Conservation (phyloP, 441 rosid species). For the Arabidopsis hybrid region DNA sequence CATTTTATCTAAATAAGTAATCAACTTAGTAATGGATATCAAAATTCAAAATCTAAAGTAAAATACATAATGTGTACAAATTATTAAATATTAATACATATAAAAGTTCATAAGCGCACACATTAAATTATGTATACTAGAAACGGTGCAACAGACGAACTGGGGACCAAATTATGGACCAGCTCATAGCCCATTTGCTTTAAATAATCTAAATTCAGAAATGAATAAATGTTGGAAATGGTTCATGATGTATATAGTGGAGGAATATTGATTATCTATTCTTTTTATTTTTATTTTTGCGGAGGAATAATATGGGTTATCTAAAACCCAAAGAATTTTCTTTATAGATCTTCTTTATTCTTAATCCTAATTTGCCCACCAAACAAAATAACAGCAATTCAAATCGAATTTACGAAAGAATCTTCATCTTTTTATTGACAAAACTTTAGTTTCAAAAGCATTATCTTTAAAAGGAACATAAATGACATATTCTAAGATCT, state of each 20-base stretch:
- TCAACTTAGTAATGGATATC: not conserved
- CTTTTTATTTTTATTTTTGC: too few species aligned
- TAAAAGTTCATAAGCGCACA: slow-evolving; percentile 10
- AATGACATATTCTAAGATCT: slow-evolving; percentile 9
- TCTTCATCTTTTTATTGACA: slow-evolving; percentile 21
- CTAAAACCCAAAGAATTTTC: slow-evolving; percentile 17
- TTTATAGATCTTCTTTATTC: not conserved
- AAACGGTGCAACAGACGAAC: slow-evolving; percentile 32
- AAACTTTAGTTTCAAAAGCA: slow-evolving; percentile 39
- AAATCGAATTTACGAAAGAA: slow-evolving; percentile 33
- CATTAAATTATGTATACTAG: slow-evolving; percentile 27
- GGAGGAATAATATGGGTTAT: not conserved
- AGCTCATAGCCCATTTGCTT: slow-evolving; percentile 33
- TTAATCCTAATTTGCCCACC: slow-evolving; percentile 14
- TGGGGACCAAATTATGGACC: slow-evolving; percentile 42
- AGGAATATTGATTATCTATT: slow-evolving; percentile 14
- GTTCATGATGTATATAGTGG: slow-evolving; percentile 25
- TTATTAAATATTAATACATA: not conserved
- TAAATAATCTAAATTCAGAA: slow-evolving; percentile 11
- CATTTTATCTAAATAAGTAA: not conserved
- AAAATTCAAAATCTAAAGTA: not conserved
- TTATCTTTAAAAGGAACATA: slow-evolving; percentile 31
- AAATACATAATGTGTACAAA: too few species aligned
- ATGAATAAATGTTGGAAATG: slow-evolving; percentile 26
- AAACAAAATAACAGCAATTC: slow-evolving; percentile 19